Percentiles rank a stretch among this genome's conserved stretches.
phyloP scores from a whole-genome alignment of 139 green algal species.

The Chlamydomonas applanata region DNA sequence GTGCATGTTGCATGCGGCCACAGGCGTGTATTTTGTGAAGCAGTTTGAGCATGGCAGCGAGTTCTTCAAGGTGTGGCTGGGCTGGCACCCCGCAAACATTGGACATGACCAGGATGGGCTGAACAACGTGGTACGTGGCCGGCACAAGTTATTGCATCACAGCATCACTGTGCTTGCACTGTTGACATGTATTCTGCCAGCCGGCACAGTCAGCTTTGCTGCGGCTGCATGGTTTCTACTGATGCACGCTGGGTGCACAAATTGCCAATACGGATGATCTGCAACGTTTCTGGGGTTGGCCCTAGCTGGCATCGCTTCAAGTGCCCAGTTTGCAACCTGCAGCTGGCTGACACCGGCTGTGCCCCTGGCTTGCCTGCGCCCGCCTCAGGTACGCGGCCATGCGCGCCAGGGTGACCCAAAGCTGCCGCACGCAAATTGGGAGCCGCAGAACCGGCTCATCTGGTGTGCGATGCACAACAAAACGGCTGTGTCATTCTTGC shows the following conservation, averaged over 20 bases:
- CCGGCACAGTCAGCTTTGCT: too few species aligned
- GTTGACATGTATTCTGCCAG: too few species aligned
- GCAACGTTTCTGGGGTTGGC: too few species aligned
- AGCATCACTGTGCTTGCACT: too few species aligned
- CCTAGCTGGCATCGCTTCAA: too few species aligned
- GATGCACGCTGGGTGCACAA: too few species aligned
- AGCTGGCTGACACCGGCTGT: background rate
- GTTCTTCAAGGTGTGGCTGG: slow-evolving; percentile 38
- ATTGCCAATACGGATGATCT: too few species aligned
- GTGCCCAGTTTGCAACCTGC: too few species aligned
- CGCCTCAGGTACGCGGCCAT: background rate
- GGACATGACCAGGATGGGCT: slow-evolving; percentile 49
- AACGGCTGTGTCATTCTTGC: slow-evolving; percentile 23
- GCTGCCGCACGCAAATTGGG: background rate
- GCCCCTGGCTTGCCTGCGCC: too few species aligned
- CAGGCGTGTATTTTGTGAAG: slow-evolving; percentile 42
- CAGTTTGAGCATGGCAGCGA: slow-evolving; percentile 19
- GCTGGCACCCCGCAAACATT: slow-evolving; percentile 12
- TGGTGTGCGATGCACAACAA: slow-evolving; percentile 20
- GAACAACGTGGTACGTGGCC: slow-evolving; percentile 28
- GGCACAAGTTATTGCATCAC: too few species aligned
- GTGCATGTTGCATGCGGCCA: background rate
- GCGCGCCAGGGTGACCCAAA: slow-evolving; percentile 2
- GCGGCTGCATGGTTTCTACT: too few species aligned
- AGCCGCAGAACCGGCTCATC: slow-evolving; percentile 9